Percentiles rank a stretch among this genome's conserved stretches.
Evolutionary conservation across 768 basidiomycete genomes (phyloP).

Genomic region (Chlorophyllum brunneum): DNA sequence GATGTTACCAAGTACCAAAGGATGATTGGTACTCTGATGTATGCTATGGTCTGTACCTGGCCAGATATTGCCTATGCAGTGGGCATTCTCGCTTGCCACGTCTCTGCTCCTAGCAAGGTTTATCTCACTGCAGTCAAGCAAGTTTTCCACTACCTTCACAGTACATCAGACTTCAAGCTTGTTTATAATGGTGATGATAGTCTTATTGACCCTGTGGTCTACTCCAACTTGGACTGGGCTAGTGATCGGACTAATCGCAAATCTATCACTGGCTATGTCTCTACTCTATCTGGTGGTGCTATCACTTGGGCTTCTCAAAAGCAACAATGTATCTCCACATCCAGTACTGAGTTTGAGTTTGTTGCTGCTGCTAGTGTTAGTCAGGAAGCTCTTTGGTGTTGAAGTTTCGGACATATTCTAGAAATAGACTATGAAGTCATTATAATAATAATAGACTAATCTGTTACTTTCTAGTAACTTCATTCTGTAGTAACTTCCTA

Average conservation of each 20-base stretch:
- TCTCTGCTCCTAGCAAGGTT: slow-evolving; percentile 12
- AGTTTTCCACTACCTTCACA: background rate
- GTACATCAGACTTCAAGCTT: background rate
- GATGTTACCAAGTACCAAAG: slow-evolving; percentile 10
- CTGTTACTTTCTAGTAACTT: too few relatives aligned
- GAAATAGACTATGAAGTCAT: too few relatives aligned
- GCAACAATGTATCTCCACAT: slow-evolving; percentile 20
- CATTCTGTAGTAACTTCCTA: too few relatives aligned
- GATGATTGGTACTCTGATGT: slow-evolving; percentile 22
- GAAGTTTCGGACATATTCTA: too few relatives aligned
- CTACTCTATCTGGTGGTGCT: slow-evolving; percentile 19
- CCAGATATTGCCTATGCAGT: slow-evolving; percentile 31
- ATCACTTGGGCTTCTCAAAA: slow-evolving; percentile 26
- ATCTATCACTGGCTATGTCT: slow-evolving; percentile 25
- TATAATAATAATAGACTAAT: too few relatives aligned
- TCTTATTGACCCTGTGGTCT: slow-evolving; percentile 3
- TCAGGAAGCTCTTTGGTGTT: slow-evolving; percentile 7
- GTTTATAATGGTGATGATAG: background rate
- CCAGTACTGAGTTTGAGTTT: slow-evolving; percentile 19
- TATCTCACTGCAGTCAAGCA: slow-evolving; percentile 12
- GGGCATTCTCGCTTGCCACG: slow-evolving; percentile 25
- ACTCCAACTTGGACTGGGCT: slow-evolving; percentile 16
- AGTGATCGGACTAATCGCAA: slow-evolving; percentile 18
- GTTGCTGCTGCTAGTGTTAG: slow-evolving; percentile 5
- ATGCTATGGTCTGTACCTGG: slow-evolving; percentile 17